These are phyloP conservation scores for Backusella westeae DNA, from an alignment of 192 early-diverging fungal species.

Conservation along the genomic window DNA sequence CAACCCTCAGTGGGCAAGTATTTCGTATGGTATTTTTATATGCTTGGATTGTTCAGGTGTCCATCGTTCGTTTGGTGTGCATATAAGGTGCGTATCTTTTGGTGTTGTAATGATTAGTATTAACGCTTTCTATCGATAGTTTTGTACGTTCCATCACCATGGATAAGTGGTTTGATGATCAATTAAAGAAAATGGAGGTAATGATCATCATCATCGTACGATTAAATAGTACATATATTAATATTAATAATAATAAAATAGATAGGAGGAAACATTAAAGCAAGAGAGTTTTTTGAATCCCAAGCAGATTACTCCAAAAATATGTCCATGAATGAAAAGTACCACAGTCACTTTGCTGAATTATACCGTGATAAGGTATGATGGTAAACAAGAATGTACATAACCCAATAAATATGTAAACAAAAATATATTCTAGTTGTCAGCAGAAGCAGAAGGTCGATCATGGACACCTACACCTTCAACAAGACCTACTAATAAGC, in stretches of 20 bases:
- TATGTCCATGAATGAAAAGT: constrained; percentile 85
- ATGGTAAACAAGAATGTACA: neutral
- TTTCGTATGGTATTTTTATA: constrained; percentile 93
- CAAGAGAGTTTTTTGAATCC: constrained; percentile 79
- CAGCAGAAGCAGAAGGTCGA: constrained; percentile 57
- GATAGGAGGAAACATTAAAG: constrained; percentile 87
- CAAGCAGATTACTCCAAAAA: constrained; percentile 73
- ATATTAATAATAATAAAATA: constrained; percentile 13
- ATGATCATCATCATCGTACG: neutral
- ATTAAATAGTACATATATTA: neutral
- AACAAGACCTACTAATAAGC: constrained; percentile 15
- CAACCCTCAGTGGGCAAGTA: constrained; percentile 88
- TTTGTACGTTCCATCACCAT: constrained; percentile 99
- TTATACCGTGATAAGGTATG: constrained; percentile 87
- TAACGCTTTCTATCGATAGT: constrained; percentile 33
- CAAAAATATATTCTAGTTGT: constrained; percentile 35
- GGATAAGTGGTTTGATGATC: constrained; percentile 97
- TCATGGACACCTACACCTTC: constrained; percentile 47
- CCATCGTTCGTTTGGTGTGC: constrained; percentile 81
- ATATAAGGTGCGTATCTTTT: constrained; percentile 58
- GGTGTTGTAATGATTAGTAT: neutral
- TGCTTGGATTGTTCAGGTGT: constrained; percentile 93
- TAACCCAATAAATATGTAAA: neutral
- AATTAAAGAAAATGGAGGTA: constrained; percentile 90
- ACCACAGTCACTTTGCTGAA: constrained; percentile 81